Base-by-base conservation (phyloP, 1,284 basidiomycete species). In the Porogramme epimiltina region DNA sequence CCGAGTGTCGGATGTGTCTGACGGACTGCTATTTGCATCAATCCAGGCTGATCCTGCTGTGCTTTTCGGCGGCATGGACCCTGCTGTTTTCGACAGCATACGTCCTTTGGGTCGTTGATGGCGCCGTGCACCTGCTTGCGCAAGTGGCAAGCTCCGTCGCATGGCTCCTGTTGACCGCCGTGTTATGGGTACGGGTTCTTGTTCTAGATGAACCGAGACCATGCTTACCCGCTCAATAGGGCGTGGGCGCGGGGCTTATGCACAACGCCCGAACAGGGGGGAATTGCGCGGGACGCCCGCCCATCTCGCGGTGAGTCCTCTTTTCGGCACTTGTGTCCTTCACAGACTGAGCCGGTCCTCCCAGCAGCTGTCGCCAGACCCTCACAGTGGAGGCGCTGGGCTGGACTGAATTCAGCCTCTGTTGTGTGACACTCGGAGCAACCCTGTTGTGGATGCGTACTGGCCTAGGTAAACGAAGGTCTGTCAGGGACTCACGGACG, bases 351-450 rank as follows among this genome's bases (percentile, higher is more conserved):
- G n/a, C n/a, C n/a, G n/a, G n/a, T 36, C 41, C 41, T 31, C 50
- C 50, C 26, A 46, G 55, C 62, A 87, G 83, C 59, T 90, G 87
- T 66, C 76, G 85, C 56, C 82, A 89, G 65, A 79, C 79, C 2
- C 70, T 89, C 54, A 87, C 87, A 8, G 82, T 88, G 13, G 84
- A 87, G 66, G 84, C 83, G 1, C 64, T 90, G 22, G 86, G 86
- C 5, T 90, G 88, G 87, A 80, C 83, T 44, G 85, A 88, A 58
- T 83, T 89, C 56, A 77, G 75, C n/a, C 65, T 91, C n/a, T 85
- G 82, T 57, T 55, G 76, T n/a, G 47, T 84, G 51, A 82, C 84
- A 10, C 66, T 88, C 42, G 46, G 77, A 5, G 73, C 76, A 26
- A 87, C 87, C 13, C 76, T 82, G 56, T 58, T 82, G 55, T 90